These are phyloP conservation scores for Tetrahymena elliotti DNA, from an alignment of 73 alveolate species.

Conservation along the genomic window DNA sequence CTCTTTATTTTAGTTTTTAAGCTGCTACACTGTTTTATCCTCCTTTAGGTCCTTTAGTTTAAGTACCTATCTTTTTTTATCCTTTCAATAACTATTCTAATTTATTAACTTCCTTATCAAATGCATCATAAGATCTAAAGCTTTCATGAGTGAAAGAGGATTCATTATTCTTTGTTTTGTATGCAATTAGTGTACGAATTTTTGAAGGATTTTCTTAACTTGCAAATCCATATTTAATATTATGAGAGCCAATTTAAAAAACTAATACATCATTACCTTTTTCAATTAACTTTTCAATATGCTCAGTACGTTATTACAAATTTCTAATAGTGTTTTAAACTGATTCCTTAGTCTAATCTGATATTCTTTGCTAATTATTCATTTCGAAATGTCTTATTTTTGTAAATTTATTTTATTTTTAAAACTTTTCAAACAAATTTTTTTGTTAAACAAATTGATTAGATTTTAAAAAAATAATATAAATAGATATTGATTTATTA, in stretches of 20 bases:
- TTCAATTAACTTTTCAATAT: conserved; percentile 25
- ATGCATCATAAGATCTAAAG: not conserved
- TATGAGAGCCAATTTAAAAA: conserved; percentile 31
- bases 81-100: conserved; percentile 15
- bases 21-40: not conserved
- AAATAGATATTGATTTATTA: not conserved
- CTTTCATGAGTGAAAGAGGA: conserved; percentile 1
- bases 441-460: too few relatives aligned
- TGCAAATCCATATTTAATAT: conserved; percentile 24
- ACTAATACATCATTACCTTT: conserved; percentile 31
- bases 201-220: not conserved
- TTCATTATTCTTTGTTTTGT: conserved; percentile 20
- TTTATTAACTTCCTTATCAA: conserved; percentile 13
- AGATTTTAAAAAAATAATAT: not conserved
- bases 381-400: not conserved
- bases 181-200: conserved; percentile 4
- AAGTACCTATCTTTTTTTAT: conserved; percentile 5
- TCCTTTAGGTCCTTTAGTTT: conserved; percentile 29
- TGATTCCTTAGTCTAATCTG: not conserved
- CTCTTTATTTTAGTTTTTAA: conserved; percentile 24
- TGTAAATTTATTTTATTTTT: too few relatives aligned
- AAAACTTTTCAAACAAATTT: not conserved
- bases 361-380: not conserved
- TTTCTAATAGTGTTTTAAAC: conserved; percentile 30
- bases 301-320: conserved; percentile 11